Evolutionary conservation across 768 basidiomycete genomes (phyloP).

Genomic region (Tricholomella constricta): DNA sequence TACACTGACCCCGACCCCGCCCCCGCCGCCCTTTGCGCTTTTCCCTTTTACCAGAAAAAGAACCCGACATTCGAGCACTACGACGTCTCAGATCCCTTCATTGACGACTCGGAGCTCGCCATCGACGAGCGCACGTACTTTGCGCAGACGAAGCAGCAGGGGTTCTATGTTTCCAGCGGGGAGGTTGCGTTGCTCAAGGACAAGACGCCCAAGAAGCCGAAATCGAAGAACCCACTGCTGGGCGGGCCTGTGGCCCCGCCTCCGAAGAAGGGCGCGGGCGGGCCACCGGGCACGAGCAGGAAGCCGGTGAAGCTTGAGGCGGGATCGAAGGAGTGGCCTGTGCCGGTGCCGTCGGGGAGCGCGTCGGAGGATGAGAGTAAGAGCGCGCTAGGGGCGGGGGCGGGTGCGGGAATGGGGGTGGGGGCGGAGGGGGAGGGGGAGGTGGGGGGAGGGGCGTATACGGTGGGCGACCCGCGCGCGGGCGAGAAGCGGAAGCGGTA

Average conservation of each 20-base stretch:
- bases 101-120: conserved; percentile 94
- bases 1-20: background rate
- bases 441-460: background rate
- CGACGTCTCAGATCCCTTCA: conserved; percentile 90
- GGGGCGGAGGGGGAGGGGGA: no score
- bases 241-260: background rate
- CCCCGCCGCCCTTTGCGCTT: background rate
- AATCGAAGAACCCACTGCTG: conserved; percentile 55
- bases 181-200: conserved; percentile 87
- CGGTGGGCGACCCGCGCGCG: conserved; percentile 33
- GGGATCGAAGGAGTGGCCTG: background rate
- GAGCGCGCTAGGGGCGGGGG: no score
- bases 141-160: conserved; percentile 88
- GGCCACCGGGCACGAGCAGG: conserved; percentile 4
- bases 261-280: background rate
- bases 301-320: background rate
- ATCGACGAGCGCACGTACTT: conserved; percentile 90
- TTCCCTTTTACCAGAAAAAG: conserved; percentile 40
- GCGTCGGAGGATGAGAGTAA: conserved; percentile 11
- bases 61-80: conserved; percentile 74
- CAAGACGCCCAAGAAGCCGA: conserved; percentile 74
- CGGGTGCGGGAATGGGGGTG: no score
- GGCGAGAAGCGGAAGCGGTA: conserved; percentile 59
- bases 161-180: conserved; percentile 90
- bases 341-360: background rate